Evolutionary conservation across 495 filamentous ascomycete genomes (phyloP).

Genomic region (Penicillium goetzii): DNA sequence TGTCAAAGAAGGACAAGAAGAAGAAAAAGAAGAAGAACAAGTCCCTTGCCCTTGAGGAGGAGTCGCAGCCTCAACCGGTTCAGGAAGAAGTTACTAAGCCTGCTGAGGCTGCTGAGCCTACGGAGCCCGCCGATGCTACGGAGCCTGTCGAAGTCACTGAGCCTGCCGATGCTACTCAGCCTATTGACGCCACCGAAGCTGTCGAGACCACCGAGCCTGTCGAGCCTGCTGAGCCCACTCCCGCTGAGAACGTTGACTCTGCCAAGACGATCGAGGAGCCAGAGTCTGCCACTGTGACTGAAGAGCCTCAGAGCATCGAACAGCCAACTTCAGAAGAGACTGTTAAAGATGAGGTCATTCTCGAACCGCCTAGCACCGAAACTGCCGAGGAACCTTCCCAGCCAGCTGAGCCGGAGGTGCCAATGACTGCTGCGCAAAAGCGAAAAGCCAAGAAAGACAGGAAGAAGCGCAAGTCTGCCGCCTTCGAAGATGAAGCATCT

Average conservation of each 20-base stretch:
- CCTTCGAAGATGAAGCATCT: constrained; percentile 13
- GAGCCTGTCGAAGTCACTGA: neutral
- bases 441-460: constrained; percentile 44
- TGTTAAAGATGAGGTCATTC: neutral
- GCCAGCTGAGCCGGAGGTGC: constrained; percentile 19
- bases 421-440: constrained; percentile 25
- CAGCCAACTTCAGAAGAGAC: constrained; percentile 9
- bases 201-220: neutral
- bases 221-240: neutral
- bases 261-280: neutral
- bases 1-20: constrained; percentile 27
- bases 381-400: constrained; percentile 11
- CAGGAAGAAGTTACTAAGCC: constrained; percentile 16
- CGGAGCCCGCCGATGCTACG: neutral
- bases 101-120: neutral
- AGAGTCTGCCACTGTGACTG: neutral
- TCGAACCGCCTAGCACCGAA: neutral
- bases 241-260: neutral
- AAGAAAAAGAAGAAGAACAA: constrained; percentile 45
- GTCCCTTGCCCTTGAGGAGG: constrained; percentile 27
- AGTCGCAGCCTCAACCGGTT: constrained; percentile 10
- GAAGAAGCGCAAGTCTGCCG: constrained; percentile 34
- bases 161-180: neutral
- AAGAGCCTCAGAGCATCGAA: constrained; percentile 8
- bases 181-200: neutral